Evolutionary conservation across 2,329 filamentous ascomycete species (phyloP).

Genomic region (Calonectria pseudoreteaudii): DNA sequence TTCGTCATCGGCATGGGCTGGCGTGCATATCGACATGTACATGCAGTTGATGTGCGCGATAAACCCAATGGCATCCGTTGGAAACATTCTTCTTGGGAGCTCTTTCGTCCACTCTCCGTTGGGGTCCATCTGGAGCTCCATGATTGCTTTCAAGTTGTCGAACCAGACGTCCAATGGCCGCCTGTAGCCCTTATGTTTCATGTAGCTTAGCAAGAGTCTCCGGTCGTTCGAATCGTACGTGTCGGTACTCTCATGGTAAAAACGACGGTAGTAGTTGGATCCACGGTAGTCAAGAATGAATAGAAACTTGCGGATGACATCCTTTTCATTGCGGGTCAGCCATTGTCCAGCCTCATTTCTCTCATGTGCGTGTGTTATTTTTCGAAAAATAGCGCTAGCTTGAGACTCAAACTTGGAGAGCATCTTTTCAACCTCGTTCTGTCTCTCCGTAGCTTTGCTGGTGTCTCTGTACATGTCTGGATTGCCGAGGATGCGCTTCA

Average conservation of each 20-base stretch:
- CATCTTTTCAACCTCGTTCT: background rate
- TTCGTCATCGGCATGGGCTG: background rate
- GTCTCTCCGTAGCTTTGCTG: background rate
- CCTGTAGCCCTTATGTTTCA: background rate
- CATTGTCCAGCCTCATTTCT: constrained; percentile 33
- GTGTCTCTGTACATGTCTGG: constrained; percentile 10
- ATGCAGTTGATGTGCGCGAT: background rate
- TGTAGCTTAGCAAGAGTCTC: background rate
- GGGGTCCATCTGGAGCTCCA: constrained; percentile 1
- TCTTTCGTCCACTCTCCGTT: background rate
- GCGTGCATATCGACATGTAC: constrained; percentile 11
- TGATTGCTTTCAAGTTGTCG: constrained; percentile 12
- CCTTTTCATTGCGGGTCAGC: constrained; percentile 46
- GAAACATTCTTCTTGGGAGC: background rate
- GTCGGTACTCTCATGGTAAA: constrained; percentile 47
- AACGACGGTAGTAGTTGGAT: constrained; percentile 47
- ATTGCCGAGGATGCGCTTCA: background rate
- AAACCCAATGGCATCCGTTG: background rate
- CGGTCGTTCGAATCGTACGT: constrained; percentile 42
- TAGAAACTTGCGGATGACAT: constrained; percentile 56
- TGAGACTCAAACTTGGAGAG: background rate
- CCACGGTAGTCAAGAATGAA: constrained; percentile 59
- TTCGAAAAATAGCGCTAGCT: background rate
- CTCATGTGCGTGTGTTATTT: constrained; percentile 2
- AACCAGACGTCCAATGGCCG: constrained; percentile 16